Evolutionary conservation across 257 asterid genomes (phyloP).

Genomic region (Agastache rugosa): DNA sequence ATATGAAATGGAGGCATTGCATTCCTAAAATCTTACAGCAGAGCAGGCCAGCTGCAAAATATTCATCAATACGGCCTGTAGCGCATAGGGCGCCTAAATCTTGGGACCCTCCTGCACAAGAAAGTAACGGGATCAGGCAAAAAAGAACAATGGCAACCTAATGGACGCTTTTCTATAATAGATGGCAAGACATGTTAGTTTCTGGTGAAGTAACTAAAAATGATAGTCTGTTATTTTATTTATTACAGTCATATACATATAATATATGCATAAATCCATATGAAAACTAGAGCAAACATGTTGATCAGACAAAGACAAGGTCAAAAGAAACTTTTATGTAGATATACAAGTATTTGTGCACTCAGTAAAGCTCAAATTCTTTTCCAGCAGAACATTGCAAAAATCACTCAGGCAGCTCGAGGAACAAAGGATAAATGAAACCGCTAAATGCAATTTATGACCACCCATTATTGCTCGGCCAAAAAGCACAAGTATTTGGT

Average conservation of each 20-base stretch:
- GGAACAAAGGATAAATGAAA: slow-evolving; percentile 14
- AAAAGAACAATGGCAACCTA: slow-evolving; percentile 4
- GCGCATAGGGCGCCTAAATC: slow-evolving; percentile 70
- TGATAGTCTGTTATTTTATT: neutral
- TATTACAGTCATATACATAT: neutral
- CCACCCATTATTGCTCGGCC: neutral
- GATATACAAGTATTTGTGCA: neutral
- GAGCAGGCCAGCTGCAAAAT: slow-evolving; percentile 28
- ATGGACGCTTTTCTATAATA: neutral
- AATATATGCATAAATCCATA: neutral
- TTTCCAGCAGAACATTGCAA: neutral
- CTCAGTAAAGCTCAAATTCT: slow-evolving; percentile 4
- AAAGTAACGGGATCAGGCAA: slow-evolving; percentile 1
- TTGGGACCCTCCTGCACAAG: slow-evolving; percentile 63
- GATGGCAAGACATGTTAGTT: neutral
- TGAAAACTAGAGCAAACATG: neutral
- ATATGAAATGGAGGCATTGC: slow-evolving; percentile 34
- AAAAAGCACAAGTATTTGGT: slow-evolving; percentile 5
- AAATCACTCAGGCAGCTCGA: neutral
- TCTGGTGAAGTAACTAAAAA: slow-evolving; percentile 8
- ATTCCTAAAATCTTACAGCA: slow-evolving; percentile 37
- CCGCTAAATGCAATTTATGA: neutral
- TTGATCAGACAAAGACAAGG: slow-evolving; percentile 13
- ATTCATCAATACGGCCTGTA: slow-evolving; percentile 62
- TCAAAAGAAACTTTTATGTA: neutral